Evolutionary conservation across 1,284 basidiomycete species (phyloP).

Genomic region (Leccinum subrobustum): DNA sequence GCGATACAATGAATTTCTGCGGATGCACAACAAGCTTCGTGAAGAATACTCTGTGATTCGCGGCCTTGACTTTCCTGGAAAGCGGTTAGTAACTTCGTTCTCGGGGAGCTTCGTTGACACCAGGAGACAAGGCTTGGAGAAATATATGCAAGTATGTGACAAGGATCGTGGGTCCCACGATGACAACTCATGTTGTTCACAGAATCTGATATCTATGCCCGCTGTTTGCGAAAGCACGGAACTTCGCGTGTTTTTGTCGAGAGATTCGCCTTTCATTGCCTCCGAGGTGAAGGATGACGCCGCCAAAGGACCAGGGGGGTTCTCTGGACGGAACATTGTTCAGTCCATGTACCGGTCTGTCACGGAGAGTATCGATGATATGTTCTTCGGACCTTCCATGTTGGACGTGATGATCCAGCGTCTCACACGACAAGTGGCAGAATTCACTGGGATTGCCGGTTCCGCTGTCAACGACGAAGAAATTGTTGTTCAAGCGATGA

Average conservation of each 20-base stretch:
- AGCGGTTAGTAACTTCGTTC: slow-evolving; percentile 81
- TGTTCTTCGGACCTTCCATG: slow-evolving; percentile 92
- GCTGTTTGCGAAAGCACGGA: slow-evolving; percentile 82
- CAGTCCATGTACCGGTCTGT: slow-evolving; percentile 86
- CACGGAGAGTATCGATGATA: slow-evolving; percentile 89
- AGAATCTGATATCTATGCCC: slow-evolving; percentile 75
- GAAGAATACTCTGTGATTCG: slow-evolving; percentile 70
- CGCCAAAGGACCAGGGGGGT: slow-evolving; percentile 42
- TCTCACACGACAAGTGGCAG: slow-evolving; percentile 84
- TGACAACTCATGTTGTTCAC: slow-evolving; percentile 9
- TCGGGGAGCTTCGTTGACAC: slow-evolving; percentile 85
- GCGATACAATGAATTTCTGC: slow-evolving; percentile 92
- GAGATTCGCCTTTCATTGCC: slow-evolving; percentile 75
- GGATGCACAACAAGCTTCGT: slow-evolving; percentile 81
- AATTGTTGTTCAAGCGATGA: slow-evolving; percentile 74
- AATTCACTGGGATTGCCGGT: slow-evolving; percentile 80
- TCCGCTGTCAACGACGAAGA: slow-evolving; percentile 82
- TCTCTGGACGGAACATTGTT: slow-evolving; percentile 74
- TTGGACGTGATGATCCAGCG: slow-evolving; percentile 90
- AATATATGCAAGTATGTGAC: slow-evolving; percentile 78
- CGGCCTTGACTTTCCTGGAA: slow-evolving; percentile 84
- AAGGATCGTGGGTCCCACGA: not conserved
- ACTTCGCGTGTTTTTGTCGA: slow-evolving; percentile 84
- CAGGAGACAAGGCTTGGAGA: slow-evolving; percentile 77
- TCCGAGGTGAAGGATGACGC: slow-evolving; percentile 43